A percentile compares a stretch with the other conserved stretches of the same genome.
Conservation (phyloP, 352 stramenopile genomes). For the Pythium brachiatum region DNA sequence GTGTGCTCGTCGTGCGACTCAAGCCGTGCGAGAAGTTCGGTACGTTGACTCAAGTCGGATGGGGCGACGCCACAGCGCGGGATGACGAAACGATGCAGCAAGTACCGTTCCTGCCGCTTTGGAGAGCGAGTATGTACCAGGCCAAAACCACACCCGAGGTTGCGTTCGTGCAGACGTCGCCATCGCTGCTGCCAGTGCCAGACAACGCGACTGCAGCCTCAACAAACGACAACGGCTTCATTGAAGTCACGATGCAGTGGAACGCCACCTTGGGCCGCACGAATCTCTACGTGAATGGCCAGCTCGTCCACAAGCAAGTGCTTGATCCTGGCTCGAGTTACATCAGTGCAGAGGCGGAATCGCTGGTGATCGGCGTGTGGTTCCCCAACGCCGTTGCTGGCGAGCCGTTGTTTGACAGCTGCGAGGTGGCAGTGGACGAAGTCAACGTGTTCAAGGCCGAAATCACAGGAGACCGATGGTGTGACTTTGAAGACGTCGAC, state of each 20-base stretch:
- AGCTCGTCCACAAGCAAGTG: slow-evolving; percentile 40
- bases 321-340: background rate
- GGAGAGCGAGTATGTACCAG: slow-evolving; percentile 59
- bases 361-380: slow-evolving; percentile 57
- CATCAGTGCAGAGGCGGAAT: slow-evolving; percentile 17
- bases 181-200: background rate
- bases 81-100: slow-evolving; percentile 22
- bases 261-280: slow-evolving; percentile 46
- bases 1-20: slow-evolving; percentile 46
- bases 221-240: slow-evolving; percentile 18
- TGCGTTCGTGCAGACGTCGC: slow-evolving; percentile 31
- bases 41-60: slow-evolving; percentile 63
- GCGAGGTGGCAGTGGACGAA: slow-evolving; percentile 43
- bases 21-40: slow-evolving; percentile 54
- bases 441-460: slow-evolving; percentile 59
- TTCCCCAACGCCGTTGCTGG: slow-evolving; percentile 67
- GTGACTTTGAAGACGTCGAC: slow-evolving; percentile 42
- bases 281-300: slow-evolving; percentile 62
- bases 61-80: slow-evolving; percentile 38
- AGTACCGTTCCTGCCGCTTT: slow-evolving; percentile 53
- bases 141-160: slow-evolving; percentile 38
- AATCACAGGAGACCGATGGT: slow-evolving; percentile 58
- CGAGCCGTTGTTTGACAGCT: slow-evolving; percentile 51
- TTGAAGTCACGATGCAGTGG: slow-evolving; percentile 66
- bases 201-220: background rate